Evolutionary conservation across 1,284 basidiomycete species (phyloP).

Genomic region (Rhodotorula glutinis): DNA sequence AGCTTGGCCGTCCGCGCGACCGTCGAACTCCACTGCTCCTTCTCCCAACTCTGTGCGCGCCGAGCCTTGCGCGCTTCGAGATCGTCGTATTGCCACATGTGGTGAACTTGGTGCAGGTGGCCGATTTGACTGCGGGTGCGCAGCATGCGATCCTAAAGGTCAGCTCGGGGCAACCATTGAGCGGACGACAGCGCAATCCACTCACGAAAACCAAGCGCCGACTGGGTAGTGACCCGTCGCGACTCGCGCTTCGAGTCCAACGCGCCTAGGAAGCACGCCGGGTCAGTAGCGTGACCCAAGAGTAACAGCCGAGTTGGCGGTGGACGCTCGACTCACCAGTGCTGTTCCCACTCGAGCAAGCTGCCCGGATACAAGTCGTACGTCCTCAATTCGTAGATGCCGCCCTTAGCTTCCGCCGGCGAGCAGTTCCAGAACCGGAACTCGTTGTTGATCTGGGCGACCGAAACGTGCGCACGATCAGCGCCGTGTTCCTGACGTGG

Average conservation of each 20-base stretch:
- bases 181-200: not conserved
- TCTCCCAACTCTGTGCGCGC: constrained; percentile 83
- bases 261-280: constrained; percentile 29
- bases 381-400: constrained; percentile 83
- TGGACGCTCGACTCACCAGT: constrained; percentile 63
- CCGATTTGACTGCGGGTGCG: constrained; percentile 63
- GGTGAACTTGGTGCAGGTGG: constrained; percentile 69
- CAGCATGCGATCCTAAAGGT: not conserved
- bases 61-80: constrained; percentile 75
- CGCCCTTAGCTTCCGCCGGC: constrained; percentile 77
- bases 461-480: no score
- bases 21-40: constrained; percentile 54
- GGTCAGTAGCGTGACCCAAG: no score
- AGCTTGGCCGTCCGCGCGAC: constrained; percentile 67
- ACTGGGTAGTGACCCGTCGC: constrained; percentile 36
- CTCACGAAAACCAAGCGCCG: constrained; percentile 6
- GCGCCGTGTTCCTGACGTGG: no score
- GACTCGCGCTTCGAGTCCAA: constrained; percentile 34
- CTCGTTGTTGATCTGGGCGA: constrained; percentile 62
- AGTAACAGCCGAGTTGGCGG: no score
- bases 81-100: constrained; percentile 89
- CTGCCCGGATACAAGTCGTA: constrained; percentile 72
- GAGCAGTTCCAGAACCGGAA: constrained; percentile 85
- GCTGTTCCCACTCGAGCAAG: constrained; percentile 85
- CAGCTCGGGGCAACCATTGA: no score